These are phyloP conservation scores for Venturia carpophila DNA, from an alignment of 2,329 filamentous ascomycete genomes.

Conservation along the genomic window DNA sequence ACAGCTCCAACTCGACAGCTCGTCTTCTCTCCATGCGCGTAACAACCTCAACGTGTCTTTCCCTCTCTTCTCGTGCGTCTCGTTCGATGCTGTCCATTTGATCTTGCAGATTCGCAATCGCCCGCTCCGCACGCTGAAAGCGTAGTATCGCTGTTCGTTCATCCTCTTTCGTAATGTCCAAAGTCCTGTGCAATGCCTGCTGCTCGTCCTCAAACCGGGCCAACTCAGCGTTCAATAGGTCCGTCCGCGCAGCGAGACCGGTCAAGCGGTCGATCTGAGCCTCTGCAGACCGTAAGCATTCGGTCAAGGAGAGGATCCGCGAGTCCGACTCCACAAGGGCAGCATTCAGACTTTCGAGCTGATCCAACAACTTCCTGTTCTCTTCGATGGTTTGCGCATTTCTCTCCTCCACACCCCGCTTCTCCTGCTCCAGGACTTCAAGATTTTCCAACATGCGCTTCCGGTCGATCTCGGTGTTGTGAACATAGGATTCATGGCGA, in stretches of 20 bases:
- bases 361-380: slow-evolving; percentile 71
- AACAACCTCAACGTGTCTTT: slow-evolving; percentile 73
- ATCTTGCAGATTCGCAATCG: slow-evolving; percentile 69
- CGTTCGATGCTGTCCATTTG: slow-evolving; percentile 84
- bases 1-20: slow-evolving; percentile 72
- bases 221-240: slow-evolving; percentile 73
- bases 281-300: slow-evolving; percentile 68
- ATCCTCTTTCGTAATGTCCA: slow-evolving; percentile 63
- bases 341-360: slow-evolving; percentile 76
- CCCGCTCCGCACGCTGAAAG: slow-evolving; percentile 79
- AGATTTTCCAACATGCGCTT: slow-evolving; percentile 64
- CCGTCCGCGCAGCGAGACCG: slow-evolving; percentile 63
- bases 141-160: slow-evolving; percentile 70
- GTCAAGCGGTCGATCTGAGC: slow-evolving; percentile 69
- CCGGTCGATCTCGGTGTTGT: slow-evolving; percentile 81
- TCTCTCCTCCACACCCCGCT: slow-evolving; percentile 58
- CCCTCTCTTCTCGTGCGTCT: slow-evolving; percentile 70
- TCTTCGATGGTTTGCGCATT: slow-evolving; percentile 76
- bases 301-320: slow-evolving; percentile 68
- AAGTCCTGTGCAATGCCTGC: slow-evolving; percentile 57
- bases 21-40: slow-evolving; percentile 77
- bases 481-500: slow-evolving; percentile 90
- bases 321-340: slow-evolving; percentile 73
- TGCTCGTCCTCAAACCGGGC: slow-evolving; percentile 75
- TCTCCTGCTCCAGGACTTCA: slow-evolving; percentile 65